phyloP scores from a whole-genome alignment of 2,329 filamentous ascomycete species.

The Epichloe coenophiala region DNA sequence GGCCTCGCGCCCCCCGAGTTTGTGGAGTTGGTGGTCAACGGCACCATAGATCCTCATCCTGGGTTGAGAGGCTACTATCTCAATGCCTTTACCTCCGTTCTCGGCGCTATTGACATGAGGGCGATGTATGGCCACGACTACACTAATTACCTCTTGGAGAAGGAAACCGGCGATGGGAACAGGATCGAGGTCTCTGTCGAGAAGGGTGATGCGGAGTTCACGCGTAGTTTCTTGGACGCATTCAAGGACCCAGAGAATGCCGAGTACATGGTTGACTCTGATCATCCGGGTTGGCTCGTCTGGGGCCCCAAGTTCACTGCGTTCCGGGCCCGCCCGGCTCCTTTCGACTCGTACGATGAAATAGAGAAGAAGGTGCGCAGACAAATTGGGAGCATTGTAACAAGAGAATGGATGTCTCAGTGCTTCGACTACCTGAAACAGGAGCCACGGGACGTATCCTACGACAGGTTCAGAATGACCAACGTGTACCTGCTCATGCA shows the following conservation, averaged over 20 bases:
- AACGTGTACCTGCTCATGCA: constrained; percentile 80
- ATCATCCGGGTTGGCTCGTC: constrained; percentile 91
- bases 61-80: constrained; percentile 70
- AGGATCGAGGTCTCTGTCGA: constrained; percentile 62
- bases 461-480: constrained; percentile 81
- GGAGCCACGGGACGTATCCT: constrained; percentile 68
- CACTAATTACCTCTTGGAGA: constrained; percentile 70
- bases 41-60: constrained; percentile 83
- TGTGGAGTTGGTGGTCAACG: constrained; percentile 67
- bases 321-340: constrained; percentile 56
- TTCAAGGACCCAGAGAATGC: constrained; percentile 57
- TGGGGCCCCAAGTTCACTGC: constrained; percentile 84
- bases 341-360: constrained; percentile 62
- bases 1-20: constrained; percentile 71
- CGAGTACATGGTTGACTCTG: constrained; percentile 81
- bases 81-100: constrained; percentile 60
- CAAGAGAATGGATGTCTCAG: constrained; percentile 71
- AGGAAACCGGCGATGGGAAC: constrained; percentile 58
- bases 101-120: constrained; percentile 77
- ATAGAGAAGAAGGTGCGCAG: constrained; percentile 60
- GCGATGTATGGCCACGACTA: constrained; percentile 79
- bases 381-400: constrained; percentile 69
- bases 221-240: constrained; percentile 58
- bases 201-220: constrained; percentile 66
- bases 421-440: constrained; percentile 94